Conservation (phyloP, 345 rosid species). For the Anacardium occidentale region DNA sequence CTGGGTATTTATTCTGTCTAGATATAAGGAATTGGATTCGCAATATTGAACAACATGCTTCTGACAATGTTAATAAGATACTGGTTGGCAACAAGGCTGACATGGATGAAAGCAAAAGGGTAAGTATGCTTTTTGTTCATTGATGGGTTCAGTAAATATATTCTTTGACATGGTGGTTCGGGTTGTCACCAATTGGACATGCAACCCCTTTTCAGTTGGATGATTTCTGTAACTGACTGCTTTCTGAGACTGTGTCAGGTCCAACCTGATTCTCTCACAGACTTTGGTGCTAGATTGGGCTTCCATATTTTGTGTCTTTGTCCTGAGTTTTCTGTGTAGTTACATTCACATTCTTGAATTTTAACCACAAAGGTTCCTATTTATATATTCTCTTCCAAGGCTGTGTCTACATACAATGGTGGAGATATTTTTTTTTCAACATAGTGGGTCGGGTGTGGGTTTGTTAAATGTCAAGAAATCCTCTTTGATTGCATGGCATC, state of each 20-base stretch:
- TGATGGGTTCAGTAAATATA: not conserved
- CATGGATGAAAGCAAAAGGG: constrained; percentile 99
- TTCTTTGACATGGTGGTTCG: constrained; percentile 3
- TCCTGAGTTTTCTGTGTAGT: not conserved
- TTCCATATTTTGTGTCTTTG: not conserved
- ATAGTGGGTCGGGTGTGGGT: constrained; percentile 6
- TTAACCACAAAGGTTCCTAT: not conserved
- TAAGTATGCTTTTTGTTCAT: constrained; percentile 20
- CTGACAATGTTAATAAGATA: constrained; percentile 90
- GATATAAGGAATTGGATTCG: constrained; percentile 99
- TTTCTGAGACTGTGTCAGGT: not conserved
- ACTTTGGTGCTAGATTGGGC: constrained; percentile 2
- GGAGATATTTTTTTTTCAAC: constrained; percentile 28
- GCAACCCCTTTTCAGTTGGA: constrained; percentile 3
- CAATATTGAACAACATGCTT: constrained; percentile 96
- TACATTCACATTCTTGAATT: not conserved
- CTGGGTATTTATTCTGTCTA: constrained; percentile 30
- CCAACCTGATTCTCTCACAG: not conserved
- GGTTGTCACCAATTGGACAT: not conserved
- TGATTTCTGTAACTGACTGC: constrained; percentile 1
- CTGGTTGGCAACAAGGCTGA: constrained; percentile 99
- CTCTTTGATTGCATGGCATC: not conserved
- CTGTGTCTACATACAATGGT: constrained; percentile 59
- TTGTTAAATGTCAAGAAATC: not conserved
- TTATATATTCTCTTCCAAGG: constrained; percentile 32